These are phyloP conservation scores for Rhinocladiella mackenziei DNA, from an alignment of 2,329 filamentous ascomycete species.

Conservation along the genomic window DNA sequence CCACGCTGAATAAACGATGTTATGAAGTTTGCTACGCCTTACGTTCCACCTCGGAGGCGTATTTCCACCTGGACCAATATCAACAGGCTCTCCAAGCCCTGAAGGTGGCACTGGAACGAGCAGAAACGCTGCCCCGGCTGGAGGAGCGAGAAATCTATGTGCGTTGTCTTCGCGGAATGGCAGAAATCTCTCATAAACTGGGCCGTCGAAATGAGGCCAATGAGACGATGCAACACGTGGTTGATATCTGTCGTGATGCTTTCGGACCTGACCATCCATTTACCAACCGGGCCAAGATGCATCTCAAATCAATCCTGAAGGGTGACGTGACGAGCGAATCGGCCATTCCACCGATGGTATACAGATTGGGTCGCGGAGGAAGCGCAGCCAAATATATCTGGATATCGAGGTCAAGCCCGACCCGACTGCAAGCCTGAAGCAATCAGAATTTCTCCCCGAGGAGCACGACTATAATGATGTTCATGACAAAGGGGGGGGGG, in stretches of 20 bases:
- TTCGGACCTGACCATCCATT: slow-evolving; percentile 30
- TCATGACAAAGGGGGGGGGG: not conserved
- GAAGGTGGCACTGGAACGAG: slow-evolving; percentile 25
- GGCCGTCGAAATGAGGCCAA: slow-evolving; percentile 26
- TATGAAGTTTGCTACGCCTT: slow-evolving; percentile 30
- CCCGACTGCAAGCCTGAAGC: slow-evolving; percentile 25
- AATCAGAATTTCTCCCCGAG: not conserved
- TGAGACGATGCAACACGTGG: slow-evolving; percentile 28
- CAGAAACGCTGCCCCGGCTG: slow-evolving; percentile 18
- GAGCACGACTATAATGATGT: slow-evolving; percentile 7
- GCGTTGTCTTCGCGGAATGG: slow-evolving; percentile 27
- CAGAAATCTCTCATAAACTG: slow-evolving; percentile 26
- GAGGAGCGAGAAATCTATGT: slow-evolving; percentile 31
- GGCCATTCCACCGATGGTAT: slow-evolving; percentile 29
- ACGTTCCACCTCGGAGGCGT: slow-evolving; percentile 28
- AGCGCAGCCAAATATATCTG: slow-evolving; percentile 29
- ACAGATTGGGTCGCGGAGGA: slow-evolving; percentile 28
- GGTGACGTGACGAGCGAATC: slow-evolving; percentile 19
- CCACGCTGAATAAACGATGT: slow-evolving; percentile 24
- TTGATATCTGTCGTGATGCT: slow-evolving; percentile 26
- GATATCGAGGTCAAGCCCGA: slow-evolving; percentile 28
- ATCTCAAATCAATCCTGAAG: slow-evolving; percentile 28
- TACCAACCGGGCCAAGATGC: slow-evolving; percentile 28
- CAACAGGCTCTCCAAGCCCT: slow-evolving; percentile 24
- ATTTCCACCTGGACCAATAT: slow-evolving; percentile 27